Evolutionary conservation across 257 asterid species (phyloP), one percentile per base, ranked within the genome.

Genomic region (Lycium ferocissimum): DNA sequence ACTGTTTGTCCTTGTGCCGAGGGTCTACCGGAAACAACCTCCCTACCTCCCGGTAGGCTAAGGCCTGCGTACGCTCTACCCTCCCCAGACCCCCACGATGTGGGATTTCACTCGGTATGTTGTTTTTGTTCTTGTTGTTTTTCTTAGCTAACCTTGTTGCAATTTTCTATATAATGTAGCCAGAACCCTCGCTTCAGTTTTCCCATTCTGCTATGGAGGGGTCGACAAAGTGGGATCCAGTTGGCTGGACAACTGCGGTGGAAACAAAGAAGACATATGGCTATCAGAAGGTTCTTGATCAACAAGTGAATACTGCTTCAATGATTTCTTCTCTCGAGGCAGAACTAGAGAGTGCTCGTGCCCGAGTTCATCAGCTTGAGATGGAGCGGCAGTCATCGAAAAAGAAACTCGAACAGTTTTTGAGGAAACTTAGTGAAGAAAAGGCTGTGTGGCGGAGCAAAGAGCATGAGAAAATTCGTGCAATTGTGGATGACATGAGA

Each of bases 221-320:
- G 61, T 90, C 91, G 7, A 93, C 95, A 38, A 93, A 93, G 88
- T 92, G 97, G 95, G 94, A 92, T 84, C 95, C 93, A 51, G 84
- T 85, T 81, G 88, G 89, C 72, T 86, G 84, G 89, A 88, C 85
- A 86, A 51, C 86, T 47, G 76, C 88, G 3, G 87, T 85, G 63
- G 90, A 88, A 72, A 57, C 59, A 40, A 89, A 89, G 78, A 89
- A 83, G 58, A 71, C 71, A 45, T 90, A 67, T 71, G 85, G 87
- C 70, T 89, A 65, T 80, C 81, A 83, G 86, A 91, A 87, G 72
- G 83, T 70, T 57, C 75, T 81, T 58, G 87, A 87, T 26, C 89
- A 86, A 81, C 84, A 85, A 83, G 84, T 78, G 38, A 86, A 82
- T 78, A 86, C 89, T 84, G 88, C 89, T 33, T 86, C 90, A 13